Conservation (phyloP, 2,329 filamentous ascomycete species). For the Fusarium anthophilum region DNA sequence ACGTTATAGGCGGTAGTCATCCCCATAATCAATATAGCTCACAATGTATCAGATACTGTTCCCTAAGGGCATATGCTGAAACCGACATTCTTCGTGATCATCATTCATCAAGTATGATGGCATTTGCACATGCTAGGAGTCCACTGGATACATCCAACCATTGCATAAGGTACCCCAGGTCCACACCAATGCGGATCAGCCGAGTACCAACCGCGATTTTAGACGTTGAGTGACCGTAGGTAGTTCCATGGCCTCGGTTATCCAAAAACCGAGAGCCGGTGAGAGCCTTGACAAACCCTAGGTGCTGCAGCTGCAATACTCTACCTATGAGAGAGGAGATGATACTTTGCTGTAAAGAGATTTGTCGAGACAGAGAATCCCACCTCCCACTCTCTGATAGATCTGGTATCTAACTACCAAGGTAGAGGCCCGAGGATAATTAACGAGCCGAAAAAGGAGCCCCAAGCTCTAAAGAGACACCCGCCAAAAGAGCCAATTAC, state of each 20-base stretch:
- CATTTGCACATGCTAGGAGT: slow-evolving; percentile 29
- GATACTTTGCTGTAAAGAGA: neutral
- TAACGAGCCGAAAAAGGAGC: neutral
- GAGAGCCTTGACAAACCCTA: neutral
- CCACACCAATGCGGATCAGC: slow-evolving; percentile 20
- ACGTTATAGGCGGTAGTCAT: too few relatives aligned
- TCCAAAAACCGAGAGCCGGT: slow-evolving; percentile 37
- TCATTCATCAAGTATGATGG: slow-evolving; percentile 10
- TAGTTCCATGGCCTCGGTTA: slow-evolving; percentile 36
- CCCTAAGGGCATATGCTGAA: too few relatives aligned
- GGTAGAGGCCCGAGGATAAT: slow-evolving; percentile 7
- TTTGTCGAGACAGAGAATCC: neutral
- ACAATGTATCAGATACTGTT: neutral
- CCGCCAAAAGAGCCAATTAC: slow-evolving; percentile 33
- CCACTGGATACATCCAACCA: neutral
- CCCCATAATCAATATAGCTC: neutral
- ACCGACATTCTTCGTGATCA: neutral
- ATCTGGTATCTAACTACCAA: neutral
- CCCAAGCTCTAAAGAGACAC: slow-evolving; percentile 10
- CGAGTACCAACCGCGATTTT: slow-evolving; percentile 25
- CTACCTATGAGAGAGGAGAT: neutral
- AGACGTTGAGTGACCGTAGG: neutral
- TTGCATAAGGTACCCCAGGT: slow-evolving; percentile 24
- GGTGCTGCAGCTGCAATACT: neutral
- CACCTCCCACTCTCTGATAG: neutral